These are phyloP conservation scores for Iberis amara DNA, from an alignment of 441 rosid species.

Conservation along the genomic window DNA sequence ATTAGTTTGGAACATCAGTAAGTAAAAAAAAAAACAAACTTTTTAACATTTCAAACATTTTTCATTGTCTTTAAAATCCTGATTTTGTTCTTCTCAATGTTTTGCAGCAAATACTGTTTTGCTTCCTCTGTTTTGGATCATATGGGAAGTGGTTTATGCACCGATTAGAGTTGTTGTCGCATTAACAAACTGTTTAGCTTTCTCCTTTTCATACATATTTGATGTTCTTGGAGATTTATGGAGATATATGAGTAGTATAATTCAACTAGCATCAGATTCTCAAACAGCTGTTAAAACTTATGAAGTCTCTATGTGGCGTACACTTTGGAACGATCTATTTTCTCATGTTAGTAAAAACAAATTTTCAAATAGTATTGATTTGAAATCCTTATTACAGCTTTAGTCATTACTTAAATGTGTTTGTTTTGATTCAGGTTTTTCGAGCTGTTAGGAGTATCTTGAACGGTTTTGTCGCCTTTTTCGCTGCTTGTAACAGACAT, in stretches of 20 bases:
- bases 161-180: constrained; percentile 64
- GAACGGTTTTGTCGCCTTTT: constrained; percentile 83
- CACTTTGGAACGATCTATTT: constrained; percentile 93
- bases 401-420: constrained; percentile 15
- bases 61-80: neutral
- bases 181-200: constrained; percentile 41
- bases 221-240: constrained; percentile 47
- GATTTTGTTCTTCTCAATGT: constrained; percentile 16
- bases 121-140: constrained; percentile 54
- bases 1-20: constrained; percentile 51
- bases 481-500: constrained; percentile 90
- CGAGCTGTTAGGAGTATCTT: constrained; percentile 85
- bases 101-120: constrained; percentile 52
- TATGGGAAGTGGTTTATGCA: constrained; percentile 62
- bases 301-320: constrained; percentile 79
- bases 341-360: constrained; percentile 66
- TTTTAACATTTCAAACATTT: neutral
- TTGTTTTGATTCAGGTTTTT: constrained; percentile 49
- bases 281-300: constrained; percentile 46
- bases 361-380: neutral
- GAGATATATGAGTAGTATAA: constrained; percentile 43
- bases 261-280: constrained; percentile 59
- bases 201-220: constrained; percentile 37
- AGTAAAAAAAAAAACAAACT: constrained; percentile 24
- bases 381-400: neutral